Percentiles rank a stretch among this genome's conserved stretches.
These are phyloP conservation scores for Pezicula radicicola DNA, from an alignment of 2,329 filamentous ascomycete genomes.

Conservation along the genomic window DNA sequence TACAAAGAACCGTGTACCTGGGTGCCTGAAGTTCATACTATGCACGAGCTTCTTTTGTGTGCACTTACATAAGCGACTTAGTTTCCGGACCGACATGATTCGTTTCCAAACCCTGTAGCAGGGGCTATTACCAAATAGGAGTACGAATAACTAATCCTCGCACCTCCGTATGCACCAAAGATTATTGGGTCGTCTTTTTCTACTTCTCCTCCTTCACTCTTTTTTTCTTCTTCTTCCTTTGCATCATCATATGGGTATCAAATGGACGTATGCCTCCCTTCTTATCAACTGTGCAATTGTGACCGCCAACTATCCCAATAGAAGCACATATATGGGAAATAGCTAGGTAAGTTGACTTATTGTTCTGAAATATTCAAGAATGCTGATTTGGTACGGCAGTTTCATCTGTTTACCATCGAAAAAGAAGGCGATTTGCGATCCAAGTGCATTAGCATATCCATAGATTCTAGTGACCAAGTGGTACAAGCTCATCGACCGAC, in stretches of 20 bases:
- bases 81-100: no score
- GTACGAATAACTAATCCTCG: no score
- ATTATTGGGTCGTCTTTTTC: background rate
- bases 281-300: background rate
- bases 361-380: background rate
- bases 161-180: no score
- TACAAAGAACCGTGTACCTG: no score
- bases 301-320: background rate
- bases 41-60: no score
- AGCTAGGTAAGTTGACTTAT: background rate
- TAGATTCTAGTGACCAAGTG: conserved; percentile 2
- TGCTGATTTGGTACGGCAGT: conserved; percentile 2
- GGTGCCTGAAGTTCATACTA: no score
- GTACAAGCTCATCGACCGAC: conserved; percentile 1
- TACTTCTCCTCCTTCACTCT: conserved; percentile 4
- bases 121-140: no score
- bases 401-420: background rate
- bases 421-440: conserved; percentile 3
- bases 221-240: background rate
- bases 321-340: background rate
- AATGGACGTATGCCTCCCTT: no score
- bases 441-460: conserved; percentile 3
- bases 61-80: no score
- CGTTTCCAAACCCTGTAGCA: no score
- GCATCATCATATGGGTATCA: no score